These are phyloP conservation scores for Amborella trichopoda DNA, from an alignment of 164 flowering plant species.

Conservation along the genomic window DNA sequence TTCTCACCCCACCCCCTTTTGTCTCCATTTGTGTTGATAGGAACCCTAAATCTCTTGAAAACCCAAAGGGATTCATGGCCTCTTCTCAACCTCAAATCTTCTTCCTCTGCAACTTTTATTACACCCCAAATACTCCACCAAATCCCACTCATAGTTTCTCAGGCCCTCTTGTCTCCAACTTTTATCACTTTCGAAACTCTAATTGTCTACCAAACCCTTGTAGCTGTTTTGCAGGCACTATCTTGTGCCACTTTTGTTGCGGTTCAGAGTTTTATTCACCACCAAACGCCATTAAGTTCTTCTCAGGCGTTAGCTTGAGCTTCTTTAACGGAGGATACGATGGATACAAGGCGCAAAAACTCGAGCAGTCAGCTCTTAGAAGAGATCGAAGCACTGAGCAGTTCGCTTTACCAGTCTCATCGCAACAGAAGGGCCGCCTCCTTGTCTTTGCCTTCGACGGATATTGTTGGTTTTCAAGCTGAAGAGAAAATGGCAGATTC, in stretches of 20 bases:
- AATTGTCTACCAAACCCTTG: not conserved
- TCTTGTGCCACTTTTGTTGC: not conserved
- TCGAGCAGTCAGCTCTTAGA: conserved; percentile 51
- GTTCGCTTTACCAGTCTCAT: conserved; percentile 59
- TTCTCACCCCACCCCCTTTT: too few relatives aligned
- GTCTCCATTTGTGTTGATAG: too few relatives aligned
- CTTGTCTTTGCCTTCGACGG: conserved; percentile 52
- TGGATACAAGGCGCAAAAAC: conserved; percentile 27
- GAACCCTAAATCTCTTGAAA: too few relatives aligned
- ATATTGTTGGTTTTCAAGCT: conserved; percentile 21
- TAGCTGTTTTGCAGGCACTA: not conserved
- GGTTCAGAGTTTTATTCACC: too few relatives aligned
- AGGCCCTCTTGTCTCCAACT: not conserved
- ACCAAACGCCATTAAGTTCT: not conserved
- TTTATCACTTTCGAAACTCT: too few relatives aligned
- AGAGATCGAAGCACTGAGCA: conserved; percentile 66
- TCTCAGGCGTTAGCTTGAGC: conserved; percentile 22
- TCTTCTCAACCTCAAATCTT: conserved; percentile 25
- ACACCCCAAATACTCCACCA: not conserved
- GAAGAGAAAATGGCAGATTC: conserved; percentile 2
- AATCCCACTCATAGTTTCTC: conserved; percentile 5
- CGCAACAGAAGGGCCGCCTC: conserved; percentile 58
- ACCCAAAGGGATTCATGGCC: too few relatives aligned
- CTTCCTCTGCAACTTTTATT: not conserved
- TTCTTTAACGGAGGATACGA: too few relatives aligned